Evolutionary conservation across 2,329 filamentous ascomycete species (phyloP).

Genomic region (Phyllosticta paracitricarpa): DNA sequence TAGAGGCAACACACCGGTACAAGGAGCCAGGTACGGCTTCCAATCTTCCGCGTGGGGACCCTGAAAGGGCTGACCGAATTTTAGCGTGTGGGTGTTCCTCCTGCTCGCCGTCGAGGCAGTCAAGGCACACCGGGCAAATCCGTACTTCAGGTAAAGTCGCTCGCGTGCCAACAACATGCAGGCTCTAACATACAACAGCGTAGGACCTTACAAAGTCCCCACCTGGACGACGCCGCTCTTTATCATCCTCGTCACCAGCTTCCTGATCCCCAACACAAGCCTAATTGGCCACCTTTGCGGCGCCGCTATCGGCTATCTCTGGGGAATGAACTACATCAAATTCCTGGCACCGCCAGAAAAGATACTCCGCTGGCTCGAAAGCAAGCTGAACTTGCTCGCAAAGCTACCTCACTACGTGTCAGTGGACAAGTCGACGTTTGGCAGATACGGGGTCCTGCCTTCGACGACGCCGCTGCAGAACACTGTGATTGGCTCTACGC

Average conservation of each 20-base stretch:
- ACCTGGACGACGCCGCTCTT: conserved; percentile 88
- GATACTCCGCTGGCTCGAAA: conserved; percentile 78
- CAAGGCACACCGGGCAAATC: conserved; percentile 72
- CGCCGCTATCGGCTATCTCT: conserved; percentile 73
- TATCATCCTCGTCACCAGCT: conserved; percentile 61
- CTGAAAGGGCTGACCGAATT: conserved; percentile 2
- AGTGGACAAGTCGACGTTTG: conserved; percentile 92
- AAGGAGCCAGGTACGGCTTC: conserved; percentile 65
- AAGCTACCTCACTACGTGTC: conserved; percentile 86
- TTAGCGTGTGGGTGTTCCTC: conserved; percentile 85
- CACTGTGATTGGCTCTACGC: not conserved
- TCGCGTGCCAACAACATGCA: conserved; percentile 23
- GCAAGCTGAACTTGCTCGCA: conserved; percentile 73
- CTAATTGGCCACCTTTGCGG: conserved; percentile 81
- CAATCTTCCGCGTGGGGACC: too few species aligned
- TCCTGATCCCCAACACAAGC: conserved; percentile 71
- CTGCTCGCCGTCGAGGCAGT: conserved; percentile 77
- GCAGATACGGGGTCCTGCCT: conserved; percentile 81
- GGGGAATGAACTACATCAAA: conserved; percentile 79
- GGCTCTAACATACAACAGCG: conserved; percentile 24
- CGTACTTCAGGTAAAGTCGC: conserved; percentile 53
- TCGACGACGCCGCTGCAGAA: conserved; percentile 11
- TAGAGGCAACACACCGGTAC: conserved; percentile 58
- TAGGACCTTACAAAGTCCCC: conserved; percentile 62
- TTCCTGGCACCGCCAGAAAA: conserved; percentile 84